A percentile compares a stretch with the other conserved stretches of the same genome.
Conservation (phyloP, 371 early-diverging fungal genomes). For the Mucor racemosus region DNA sequence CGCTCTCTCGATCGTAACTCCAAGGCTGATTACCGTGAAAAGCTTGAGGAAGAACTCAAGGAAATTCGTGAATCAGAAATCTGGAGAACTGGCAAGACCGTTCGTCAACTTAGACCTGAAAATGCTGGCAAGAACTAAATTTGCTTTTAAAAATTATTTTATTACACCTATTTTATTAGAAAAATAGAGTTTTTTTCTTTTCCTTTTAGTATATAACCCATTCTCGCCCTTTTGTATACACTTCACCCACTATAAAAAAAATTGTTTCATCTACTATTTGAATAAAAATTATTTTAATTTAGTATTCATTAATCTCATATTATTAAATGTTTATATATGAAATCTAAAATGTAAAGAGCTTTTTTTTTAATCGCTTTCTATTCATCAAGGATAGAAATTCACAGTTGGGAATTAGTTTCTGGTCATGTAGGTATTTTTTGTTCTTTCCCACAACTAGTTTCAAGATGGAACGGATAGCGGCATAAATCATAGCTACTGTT, state of each 20-base stretch:
- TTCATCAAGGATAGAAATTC: too few species aligned
- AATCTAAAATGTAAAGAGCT: too few species aligned
- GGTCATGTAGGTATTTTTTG: too few species aligned
- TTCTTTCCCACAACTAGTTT: too few species aligned
- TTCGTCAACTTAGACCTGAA: slow-evolving; percentile 88
- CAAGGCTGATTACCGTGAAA: slow-evolving; percentile 88
- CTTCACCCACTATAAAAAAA: not conserved
- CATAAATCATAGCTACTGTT: too few species aligned
- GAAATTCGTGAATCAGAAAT: slow-evolving; percentile 77
- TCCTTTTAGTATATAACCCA: slow-evolving; percentile 1
- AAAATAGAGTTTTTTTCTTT: not conserved
- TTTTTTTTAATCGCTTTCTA: too few species aligned
- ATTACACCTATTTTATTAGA: not conserved
- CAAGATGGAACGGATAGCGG: too few species aligned
- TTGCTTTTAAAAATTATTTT: not conserved
- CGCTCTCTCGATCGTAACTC: slow-evolving; percentile 90
- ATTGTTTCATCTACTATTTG: not conserved
- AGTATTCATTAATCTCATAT: not conserved
- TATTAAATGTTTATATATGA: too few species aligned
- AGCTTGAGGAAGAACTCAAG: slow-evolving; percentile 87
- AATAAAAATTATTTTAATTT: not conserved
- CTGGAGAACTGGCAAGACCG: slow-evolving; percentile 85
- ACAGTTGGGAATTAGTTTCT: too few species aligned
- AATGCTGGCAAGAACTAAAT: slow-evolving; percentile 49
- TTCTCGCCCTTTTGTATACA: not conserved